Evolutionary conservation across 2,329 filamentous ascomycete species (phyloP).

Genomic region (Aureobasidium uvarum): DNA sequence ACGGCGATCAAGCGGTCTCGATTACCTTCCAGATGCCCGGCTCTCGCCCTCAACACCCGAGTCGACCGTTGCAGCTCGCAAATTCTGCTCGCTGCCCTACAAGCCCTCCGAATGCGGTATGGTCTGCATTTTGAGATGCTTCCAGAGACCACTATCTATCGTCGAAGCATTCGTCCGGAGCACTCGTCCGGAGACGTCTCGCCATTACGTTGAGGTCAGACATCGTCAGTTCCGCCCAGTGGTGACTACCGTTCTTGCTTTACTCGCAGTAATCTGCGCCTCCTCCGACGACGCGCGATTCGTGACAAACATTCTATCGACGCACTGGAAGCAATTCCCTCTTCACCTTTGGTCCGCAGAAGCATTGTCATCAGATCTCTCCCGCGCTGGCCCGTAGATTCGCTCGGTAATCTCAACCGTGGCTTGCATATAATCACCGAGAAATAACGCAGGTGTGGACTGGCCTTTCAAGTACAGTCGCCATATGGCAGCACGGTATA

Average conservation of each 20-base stretch:
- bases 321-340: not conserved
- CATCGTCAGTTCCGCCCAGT: too few relatives aligned
- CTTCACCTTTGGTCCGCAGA: not conserved
- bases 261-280: not conserved
- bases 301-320: not conserved
- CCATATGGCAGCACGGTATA: not conserved
- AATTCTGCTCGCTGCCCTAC: slow-evolving; percentile 13
- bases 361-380: not conserved
- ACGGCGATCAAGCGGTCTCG: not conserved
- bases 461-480: not conserved
- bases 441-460: not conserved
- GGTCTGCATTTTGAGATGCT: not conserved
- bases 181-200: too few relatives aligned
- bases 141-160: not conserved
- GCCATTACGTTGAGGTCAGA: not conserved
- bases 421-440: not conserved
- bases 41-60: not conserved
- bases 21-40: not conserved
- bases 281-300: not conserved
- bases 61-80: slow-evolving; percentile 12
- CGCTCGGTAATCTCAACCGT: not conserved
- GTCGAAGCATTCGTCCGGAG: not conserved
- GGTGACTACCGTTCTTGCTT: not conserved
- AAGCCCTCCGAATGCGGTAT: slow-evolving; percentile 3
- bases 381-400: not conserved